phyloP scores from a whole-genome alignment of 208 protist species.

The Spongospora subterranea region DNA sequence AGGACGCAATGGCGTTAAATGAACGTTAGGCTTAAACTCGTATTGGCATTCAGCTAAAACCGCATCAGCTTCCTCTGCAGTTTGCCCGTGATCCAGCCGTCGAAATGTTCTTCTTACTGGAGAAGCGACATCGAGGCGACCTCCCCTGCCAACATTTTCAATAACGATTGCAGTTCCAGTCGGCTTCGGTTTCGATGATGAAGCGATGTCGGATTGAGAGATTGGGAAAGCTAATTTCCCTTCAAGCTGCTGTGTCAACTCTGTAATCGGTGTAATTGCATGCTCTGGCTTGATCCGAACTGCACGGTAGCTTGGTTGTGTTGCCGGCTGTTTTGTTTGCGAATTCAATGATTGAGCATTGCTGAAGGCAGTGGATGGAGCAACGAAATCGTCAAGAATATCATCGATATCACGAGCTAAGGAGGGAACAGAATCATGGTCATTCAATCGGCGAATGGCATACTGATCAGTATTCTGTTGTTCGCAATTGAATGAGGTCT shows the following conservation, averaged over 20 bases:
- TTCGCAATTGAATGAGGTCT: neutral
- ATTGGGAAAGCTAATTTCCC: too few relatives aligned
- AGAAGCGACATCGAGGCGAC: neutral
- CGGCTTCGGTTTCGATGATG: neutral
- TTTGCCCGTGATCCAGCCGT: neutral
- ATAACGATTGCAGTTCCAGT: neutral
- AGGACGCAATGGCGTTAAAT: neutral
- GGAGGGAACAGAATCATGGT: neutral
- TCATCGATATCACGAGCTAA: too few relatives aligned
- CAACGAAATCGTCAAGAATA: neutral
- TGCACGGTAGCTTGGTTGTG: neutral
- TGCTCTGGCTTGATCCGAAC: neutral
- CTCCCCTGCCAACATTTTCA: neutral
- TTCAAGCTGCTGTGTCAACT: too few relatives aligned
- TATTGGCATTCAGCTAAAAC: neutral
- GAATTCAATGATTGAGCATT: neutral
- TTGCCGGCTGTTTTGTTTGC: too few relatives aligned
- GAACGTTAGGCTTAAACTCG: neutral
- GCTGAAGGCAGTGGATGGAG: neutral
- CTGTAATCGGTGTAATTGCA: neutral
- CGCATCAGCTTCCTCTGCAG: neutral
- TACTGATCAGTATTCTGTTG: neutral
- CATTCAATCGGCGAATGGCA: neutral
- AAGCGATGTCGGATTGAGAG: neutral
- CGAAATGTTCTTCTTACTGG: neutral